Evolutionary conservation across 2,329 filamentous ascomycete species (phyloP), one percentile per base, ranked within the genome.

Genomic region (Huntiella bhutanensis): DNA sequence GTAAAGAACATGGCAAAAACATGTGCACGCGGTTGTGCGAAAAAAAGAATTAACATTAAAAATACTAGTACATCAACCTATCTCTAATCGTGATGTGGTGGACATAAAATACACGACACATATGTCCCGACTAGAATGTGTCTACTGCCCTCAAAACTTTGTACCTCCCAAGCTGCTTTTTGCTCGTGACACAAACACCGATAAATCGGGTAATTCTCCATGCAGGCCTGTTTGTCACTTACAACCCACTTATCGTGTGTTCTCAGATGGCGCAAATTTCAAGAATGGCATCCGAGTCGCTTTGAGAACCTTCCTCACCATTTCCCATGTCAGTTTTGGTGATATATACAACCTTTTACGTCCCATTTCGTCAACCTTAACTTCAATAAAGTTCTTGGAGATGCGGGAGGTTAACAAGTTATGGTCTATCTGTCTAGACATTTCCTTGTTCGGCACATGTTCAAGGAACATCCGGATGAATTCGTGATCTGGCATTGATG

Each of bases 381-480:
- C 32, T 46, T 47, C 4, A 50, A 45, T 40, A 46, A 34, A 10
- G 33, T 28, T 17, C 48, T 50, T 3, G 45, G 45, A 11, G 16
- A 32, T 5, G 22, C 22, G 41, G n/a, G 45, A 38, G 5, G 49
- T 45, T 3, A 38, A 46, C 33, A 50, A 33, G 17, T 50, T 50
- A n/a, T 46, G 19, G 8, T 50, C 45, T 10, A 50, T 50, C n/a
- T 48, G 49, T 33, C 45, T 43, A 4, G 41, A 36, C 16, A 50
- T 45, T 4, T 43, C 45, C 16, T 48, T 39, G 43, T 47, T 45
- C 8, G 49, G 46, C 12, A 50, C 42, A 16, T 50, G 45, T 17
- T 50, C 49, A 4, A 50, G 34, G 13, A 50, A 50, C n/a, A 50
- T 22, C 49, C 49, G 48, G 22, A 50, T 45, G 5, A 50, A 48